phyloP scores from a whole-genome alignment of 495 filamentous ascomycete species.

The Trichoderma asperelloides region DNA sequence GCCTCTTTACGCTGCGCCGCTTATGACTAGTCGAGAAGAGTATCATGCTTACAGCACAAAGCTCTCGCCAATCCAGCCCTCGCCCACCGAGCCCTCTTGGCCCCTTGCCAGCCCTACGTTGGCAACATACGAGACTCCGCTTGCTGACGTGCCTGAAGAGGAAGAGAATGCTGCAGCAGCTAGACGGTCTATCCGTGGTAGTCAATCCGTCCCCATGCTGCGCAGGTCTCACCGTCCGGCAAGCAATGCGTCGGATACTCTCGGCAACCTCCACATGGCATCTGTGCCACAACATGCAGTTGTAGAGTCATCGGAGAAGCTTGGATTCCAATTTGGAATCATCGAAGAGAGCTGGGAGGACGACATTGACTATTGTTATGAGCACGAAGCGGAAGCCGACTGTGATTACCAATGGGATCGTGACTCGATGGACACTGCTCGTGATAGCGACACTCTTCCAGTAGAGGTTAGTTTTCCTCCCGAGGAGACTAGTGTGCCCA shows the following conservation, averaged over 20 bases:
- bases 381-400: conserved; percentile 79
- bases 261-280: conserved; percentile 30
- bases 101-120: conserved; percentile 36
- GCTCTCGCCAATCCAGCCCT: conserved; percentile 32
- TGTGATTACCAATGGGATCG: conserved; percentile 85
- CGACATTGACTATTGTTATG: conserved; percentile 91
- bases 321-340: conserved; percentile 76
- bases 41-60: conserved; percentile 20
- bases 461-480: conserved; percentile 20
- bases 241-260: conserved; percentile 39
- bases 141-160: conserved; percentile 70
- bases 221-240: conserved; percentile 28
- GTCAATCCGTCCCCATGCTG: conserved; percentile 38
- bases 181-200: conserved; percentile 31
- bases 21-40: conserved; percentile 15
- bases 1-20: conserved; percentile 21
- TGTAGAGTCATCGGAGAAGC: conserved; percentile 67
- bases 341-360: conserved; percentile 69
- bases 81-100: conserved; percentile 41
- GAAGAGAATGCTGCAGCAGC: conserved; percentile 39
- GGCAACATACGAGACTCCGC: conserved; percentile 18
- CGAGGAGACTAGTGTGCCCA: conserved; percentile 30
- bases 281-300: conserved; percentile 20
- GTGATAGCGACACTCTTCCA: conserved; percentile 19
- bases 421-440: conserved; percentile 33